Percentiles rank a stretch among this genome's conserved stretches.
These are phyloP conservation scores for Haplosporangium sp. DNA, from an alignment of 371 early-diverging fungal genomes.

Conservation along the genomic window DNA sequence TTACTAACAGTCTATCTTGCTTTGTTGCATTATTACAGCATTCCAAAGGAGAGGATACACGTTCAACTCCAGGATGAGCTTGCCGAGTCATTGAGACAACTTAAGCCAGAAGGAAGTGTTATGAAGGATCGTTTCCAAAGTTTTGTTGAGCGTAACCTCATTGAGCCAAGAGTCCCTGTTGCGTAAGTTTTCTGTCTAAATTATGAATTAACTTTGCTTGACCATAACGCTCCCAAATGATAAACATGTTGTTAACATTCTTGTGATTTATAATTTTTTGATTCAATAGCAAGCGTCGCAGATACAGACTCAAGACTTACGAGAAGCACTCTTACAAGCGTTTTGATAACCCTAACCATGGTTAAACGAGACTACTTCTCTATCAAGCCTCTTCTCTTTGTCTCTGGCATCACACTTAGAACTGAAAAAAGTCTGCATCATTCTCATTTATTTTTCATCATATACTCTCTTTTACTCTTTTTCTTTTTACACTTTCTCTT, in stretches of 20 bases:
- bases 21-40: slow-evolving; percentile 11
- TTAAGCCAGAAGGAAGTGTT: slow-evolving; percentile 90
- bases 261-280: not conserved
- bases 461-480: not conserved
- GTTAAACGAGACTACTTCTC: slow-evolving; percentile 5
- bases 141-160: slow-evolving; percentile 86
- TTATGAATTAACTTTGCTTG: not conserved
- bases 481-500: not conserved
- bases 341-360: slow-evolving; percentile 54
- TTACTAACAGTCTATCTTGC: not conserved
- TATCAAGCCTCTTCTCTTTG: not conserved
- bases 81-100: slow-evolving; percentile 66
- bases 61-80: slow-evolving; percentile 72
- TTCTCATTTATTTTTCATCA: not conserved
- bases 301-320: slow-evolving; percentile 67
- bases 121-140: slow-evolving; percentile 85
- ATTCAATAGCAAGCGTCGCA: slow-evolving; percentile 51
- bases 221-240: no score
- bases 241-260: not conserved
- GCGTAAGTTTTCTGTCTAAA: slow-evolving; percentile 37
- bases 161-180: slow-evolving; percentile 83
- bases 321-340: slow-evolving; percentile 68
- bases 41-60: slow-evolving; percentile 62
- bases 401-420: not conserved
- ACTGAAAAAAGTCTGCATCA: slow-evolving; percentile 4